Base-by-base conservation (phyloP, 2,329 filamentous ascomycete species). In the Aspergillus pseudoviridinutans region DNA sequence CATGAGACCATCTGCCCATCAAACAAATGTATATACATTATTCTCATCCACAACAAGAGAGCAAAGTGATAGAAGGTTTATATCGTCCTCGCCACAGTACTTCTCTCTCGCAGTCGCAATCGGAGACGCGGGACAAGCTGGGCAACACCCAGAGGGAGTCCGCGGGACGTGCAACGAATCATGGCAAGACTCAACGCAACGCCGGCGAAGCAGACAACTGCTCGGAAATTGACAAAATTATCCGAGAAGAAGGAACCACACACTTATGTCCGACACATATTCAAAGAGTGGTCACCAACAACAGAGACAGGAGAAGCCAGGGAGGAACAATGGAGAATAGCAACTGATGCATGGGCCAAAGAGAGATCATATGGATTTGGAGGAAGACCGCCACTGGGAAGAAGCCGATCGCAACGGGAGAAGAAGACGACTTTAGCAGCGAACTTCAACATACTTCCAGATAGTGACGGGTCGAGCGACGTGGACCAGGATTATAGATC, bases 381-480 rank as follows among this genome's bases (percentile, higher is more conserved):
- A 12, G 61, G 60, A n/a, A 61, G 50, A 12, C 55, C 54, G 4
- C 32, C 54, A n/a, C 52, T 60, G 9, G 28, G 24, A 12, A 60
- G 55, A 29, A 60, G 55, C 29, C 58, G 64, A 22, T 54, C 57
- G 29, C 65, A 63, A 58, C 65, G 62, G 53, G 58, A 60, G 3
- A 62, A 58, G 24, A 47, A 24, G 24, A 64, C 60, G 25, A 46
- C 61, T 10, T 60, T 65, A 0, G 60, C 64, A 24, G 46, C 60
- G 2, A 51, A 55, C 9, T 73, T 72, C 32, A 62, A 71, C 38
- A 72, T 72, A 41, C 70, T 73, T n/a, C 58, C 68, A 4, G 70
- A 73, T 12, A 61, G 57, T 7, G 64, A 68, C 27, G 58, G 56
- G 7, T n/a, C 47, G 7, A 61, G 61, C 14, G 67, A 67, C 9